phyloP scores from a whole-genome alignment of 805 yeast species.

The Helenozyma rhizophorensis region DNA sequence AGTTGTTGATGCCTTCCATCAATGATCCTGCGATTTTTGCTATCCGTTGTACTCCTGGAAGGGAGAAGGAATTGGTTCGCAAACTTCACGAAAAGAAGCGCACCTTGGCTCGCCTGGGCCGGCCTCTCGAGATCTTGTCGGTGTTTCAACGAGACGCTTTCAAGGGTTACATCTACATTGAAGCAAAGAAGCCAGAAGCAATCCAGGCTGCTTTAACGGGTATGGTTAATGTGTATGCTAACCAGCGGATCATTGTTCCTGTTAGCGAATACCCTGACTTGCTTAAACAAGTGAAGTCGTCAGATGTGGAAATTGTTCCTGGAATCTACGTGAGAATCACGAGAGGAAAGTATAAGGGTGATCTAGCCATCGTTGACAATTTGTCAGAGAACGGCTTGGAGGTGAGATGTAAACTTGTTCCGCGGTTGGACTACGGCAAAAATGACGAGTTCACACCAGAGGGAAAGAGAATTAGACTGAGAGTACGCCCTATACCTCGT shows the following conservation, averaged over 20 bases:
- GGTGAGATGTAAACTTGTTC: constrained; percentile 89
- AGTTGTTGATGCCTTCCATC: constrained; percentile 89
- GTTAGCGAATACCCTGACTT: constrained; percentile 93
- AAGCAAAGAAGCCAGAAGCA: constrained; percentile 90
- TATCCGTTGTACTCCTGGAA: constrained; percentile 86
- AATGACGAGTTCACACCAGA: constrained; percentile 46
- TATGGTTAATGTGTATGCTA: constrained; percentile 74
- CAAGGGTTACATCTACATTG: constrained; percentile 87
- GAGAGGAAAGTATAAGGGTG: constrained; percentile 89
- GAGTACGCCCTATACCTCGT: constrained; percentile 77
- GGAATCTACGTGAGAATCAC: constrained; percentile 90
- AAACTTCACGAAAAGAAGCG: constrained; percentile 79
- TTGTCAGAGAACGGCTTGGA: constrained; percentile 93
- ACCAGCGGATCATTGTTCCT: constrained; percentile 82
- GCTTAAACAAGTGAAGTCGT: constrained; percentile 81
- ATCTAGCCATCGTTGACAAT: constrained; percentile 88
- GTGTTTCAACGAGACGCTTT: constrained; percentile 94
- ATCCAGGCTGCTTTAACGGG: constrained; percentile 86
- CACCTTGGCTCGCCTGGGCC: constrained; percentile 67
- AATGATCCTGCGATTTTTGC: constrained; percentile 97
- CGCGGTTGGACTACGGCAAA: constrained; percentile 88
- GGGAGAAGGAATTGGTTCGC: constrained; percentile 86
- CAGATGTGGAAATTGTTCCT: constrained; percentile 83
- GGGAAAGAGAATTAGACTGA: constrained; percentile 46
- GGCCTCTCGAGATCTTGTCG: constrained; percentile 79